Conservation (phyloP, 2,329 filamentous ascomycete species). For the Xylaria arbuscula region DNA sequence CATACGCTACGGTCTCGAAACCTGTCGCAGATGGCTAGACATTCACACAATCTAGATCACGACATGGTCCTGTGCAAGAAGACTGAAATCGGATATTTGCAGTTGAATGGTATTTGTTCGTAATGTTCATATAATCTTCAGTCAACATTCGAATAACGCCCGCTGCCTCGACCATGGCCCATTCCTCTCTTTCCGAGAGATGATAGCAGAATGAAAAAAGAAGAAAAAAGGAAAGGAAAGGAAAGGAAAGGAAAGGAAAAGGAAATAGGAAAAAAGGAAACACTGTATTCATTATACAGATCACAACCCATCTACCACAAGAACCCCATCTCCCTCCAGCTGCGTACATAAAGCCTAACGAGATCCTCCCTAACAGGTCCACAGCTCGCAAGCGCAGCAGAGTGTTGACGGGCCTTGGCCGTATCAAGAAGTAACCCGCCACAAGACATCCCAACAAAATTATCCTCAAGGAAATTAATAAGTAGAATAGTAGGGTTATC, state of each 20-base stretch:
- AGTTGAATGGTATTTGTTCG: too few species aligned
- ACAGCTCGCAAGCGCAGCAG: constrained; percentile 48
- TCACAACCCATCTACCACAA: constrained; percentile 13
- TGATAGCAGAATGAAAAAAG: not conserved
- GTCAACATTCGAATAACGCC: too few species aligned
- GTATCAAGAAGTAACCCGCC: constrained; percentile 42
- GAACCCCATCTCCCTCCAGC: constrained; percentile 44
- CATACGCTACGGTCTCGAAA: too few species aligned
- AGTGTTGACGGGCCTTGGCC: constrained; percentile 51
- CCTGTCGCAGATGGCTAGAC: too few species aligned
- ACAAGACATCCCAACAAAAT: constrained; percentile 35
- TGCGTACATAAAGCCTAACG: constrained; percentile 49
- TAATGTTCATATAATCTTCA: too few species aligned
- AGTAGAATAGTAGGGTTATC: constrained; percentile 35
- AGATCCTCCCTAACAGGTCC: constrained; percentile 51
- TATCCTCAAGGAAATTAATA: constrained; percentile 29
- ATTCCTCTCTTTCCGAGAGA: too few species aligned
- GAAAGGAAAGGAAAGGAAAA: too few species aligned
- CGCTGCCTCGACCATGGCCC: too few species aligned
- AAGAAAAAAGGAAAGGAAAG: not conserved
- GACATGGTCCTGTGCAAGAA: too few species aligned
- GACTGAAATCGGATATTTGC: too few species aligned
- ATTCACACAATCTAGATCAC: too few species aligned
- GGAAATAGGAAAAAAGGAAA: not conserved
- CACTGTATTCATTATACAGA: not conserved